Evolutionary conservation across 2,329 filamentous ascomycete genomes (phyloP).

Genomic region (Lizonia empirigonia): DNA sequence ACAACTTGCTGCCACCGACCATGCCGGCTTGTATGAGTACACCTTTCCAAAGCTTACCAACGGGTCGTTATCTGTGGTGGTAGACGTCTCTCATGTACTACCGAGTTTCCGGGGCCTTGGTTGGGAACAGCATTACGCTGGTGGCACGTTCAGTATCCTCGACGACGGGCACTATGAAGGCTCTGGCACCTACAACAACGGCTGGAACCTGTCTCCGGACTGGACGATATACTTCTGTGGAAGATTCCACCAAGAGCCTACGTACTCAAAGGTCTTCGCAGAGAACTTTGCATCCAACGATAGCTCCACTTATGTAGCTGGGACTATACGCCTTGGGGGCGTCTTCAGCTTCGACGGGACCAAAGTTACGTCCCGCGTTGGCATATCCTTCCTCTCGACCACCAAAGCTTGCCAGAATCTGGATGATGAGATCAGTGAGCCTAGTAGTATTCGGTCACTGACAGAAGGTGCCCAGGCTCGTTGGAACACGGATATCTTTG

Average conservation of each 20-base stretch:
- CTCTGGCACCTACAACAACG: conserved; percentile 67
- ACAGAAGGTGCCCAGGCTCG: conserved; percentile 55
- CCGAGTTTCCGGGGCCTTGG: conserved; percentile 66
- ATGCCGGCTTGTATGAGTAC: conserved; percentile 65
- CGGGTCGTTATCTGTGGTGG: conserved; percentile 56
- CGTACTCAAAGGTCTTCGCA: conserved; percentile 37
- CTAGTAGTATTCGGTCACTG: conserved; percentile 53
- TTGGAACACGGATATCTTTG: conserved; percentile 68
- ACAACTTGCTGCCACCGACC: conserved; percentile 63
- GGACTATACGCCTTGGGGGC: conserved; percentile 44
- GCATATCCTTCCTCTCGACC: conserved; percentile 70
- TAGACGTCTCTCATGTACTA: conserved; percentile 69
- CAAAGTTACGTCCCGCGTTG: conserved; percentile 63
- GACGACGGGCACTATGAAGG: conserved; percentile 63
- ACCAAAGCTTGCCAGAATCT: conserved; percentile 65
- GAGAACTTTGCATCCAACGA: conserved; percentile 34
- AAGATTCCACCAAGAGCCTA: conserved; percentile 56
- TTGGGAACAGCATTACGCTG: conserved; percentile 66
- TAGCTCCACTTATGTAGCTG: conserved; percentile 26
- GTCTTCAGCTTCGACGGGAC: conserved; percentile 61
- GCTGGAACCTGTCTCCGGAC: conserved; percentile 67
- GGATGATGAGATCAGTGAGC: conserved; percentile 58
- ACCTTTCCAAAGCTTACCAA: conserved; percentile 54
- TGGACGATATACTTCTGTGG: conserved; percentile 71
- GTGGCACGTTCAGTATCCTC: conserved; percentile 63